phyloP scores from a whole-genome alignment of 2,329 filamentous ascomycete genomes.

The Monilinia vaccinii-corymbosi region DNA sequence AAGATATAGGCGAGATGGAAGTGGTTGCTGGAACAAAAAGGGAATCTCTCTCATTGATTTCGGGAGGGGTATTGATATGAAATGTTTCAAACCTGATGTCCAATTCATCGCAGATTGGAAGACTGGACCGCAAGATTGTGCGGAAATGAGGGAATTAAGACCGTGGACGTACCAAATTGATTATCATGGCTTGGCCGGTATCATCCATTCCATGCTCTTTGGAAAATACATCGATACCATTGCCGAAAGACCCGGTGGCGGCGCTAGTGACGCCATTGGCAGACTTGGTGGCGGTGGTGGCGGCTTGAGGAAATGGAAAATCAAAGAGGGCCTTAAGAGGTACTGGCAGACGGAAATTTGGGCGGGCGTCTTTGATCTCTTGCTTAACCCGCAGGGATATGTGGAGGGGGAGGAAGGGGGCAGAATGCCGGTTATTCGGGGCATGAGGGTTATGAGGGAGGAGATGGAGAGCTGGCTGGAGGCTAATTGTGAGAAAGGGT shows the following conservation, averaged over 20 bases:
- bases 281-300: conserved; percentile 35
- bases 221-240: conserved; percentile 88
- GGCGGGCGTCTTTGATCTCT: conserved; percentile 69
- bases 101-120: conserved; percentile 96
- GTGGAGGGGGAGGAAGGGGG: conserved; percentile 53
- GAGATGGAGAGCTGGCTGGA: conserved; percentile 80
- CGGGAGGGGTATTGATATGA: conserved; percentile 89
- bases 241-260: conserved; percentile 29
- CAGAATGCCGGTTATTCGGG: conserved; percentile 64
- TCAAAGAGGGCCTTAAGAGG: conserved; percentile 77
- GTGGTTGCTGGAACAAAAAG: conserved; percentile 68
- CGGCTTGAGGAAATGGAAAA: conserved; percentile 57
- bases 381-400: conserved; percentile 72
- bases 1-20: conserved; percentile 65
- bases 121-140: conserved; percentile 76
- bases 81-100: conserved; percentile 64
- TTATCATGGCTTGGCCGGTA: conserved; percentile 85
- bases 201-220: conserved; percentile 81
- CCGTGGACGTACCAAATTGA: conserved; percentile 98
- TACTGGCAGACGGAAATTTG: conserved; percentile 97
- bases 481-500: conserved; percentile 71
- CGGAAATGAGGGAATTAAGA: conserved; percentile 86
- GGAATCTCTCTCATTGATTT: conserved; percentile 90
- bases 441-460: conserved; percentile 60
- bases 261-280: conserved; percentile 39